Base-by-base conservation (phyloP, 2,329 filamentous ascomycete genomes). In the Nothomitra cinnamomea region DNA sequence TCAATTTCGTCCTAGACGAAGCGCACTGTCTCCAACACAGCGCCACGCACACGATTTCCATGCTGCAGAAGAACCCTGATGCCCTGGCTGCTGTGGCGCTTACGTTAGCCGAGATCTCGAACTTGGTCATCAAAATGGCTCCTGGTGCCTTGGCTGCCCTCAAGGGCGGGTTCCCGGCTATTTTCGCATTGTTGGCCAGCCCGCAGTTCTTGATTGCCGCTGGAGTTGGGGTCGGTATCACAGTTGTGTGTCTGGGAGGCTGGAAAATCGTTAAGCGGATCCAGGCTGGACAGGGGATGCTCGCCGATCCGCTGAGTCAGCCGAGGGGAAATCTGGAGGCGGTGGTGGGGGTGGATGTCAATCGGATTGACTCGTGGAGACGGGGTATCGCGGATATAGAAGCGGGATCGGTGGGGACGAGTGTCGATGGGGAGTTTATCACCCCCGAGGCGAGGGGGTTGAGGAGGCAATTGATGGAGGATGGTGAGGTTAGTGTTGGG, bases 251-350 rank as follows among this genome's bases (percentile, higher is more conserved):
- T 65, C 87, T 98, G 56, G 92, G 92, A 53, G 90, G 92, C 3
- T 96, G 87, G 77, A 96, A 95, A 70, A 95, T 98, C 65, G 82
- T 98, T 69, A 94, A 95, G 74, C 83, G 81, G 60, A 86, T 96
- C 59, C 72, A 73, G 61, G 70, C 64, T 13, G 68, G 69, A 55
- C 54, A 60, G 53, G 54, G 59, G 58, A 43, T 57, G 45, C 56
- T 61, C 35, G 59, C 58, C 22, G 54, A 54, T 10, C 42, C 57
- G 10, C 57, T 56, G n/a, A 54, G 60, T 17, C 61, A 65, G 54
- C 64, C 60, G 54, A 32, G 28, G 10, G 28, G 28, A 10, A 4
- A 32, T 10, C 10, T 45, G 42, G 65, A 60, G 10, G 64, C 66
- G 53, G 68, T 77, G 58, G 62, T 77, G 43, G 65, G 69, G 51